A percentile compares a stretch with the other conserved stretches of the same genome.
These are phyloP conservation scores for Ceriops zippeliana DNA, from an alignment of 345 rosid species.

Conservation along the genomic window DNA sequence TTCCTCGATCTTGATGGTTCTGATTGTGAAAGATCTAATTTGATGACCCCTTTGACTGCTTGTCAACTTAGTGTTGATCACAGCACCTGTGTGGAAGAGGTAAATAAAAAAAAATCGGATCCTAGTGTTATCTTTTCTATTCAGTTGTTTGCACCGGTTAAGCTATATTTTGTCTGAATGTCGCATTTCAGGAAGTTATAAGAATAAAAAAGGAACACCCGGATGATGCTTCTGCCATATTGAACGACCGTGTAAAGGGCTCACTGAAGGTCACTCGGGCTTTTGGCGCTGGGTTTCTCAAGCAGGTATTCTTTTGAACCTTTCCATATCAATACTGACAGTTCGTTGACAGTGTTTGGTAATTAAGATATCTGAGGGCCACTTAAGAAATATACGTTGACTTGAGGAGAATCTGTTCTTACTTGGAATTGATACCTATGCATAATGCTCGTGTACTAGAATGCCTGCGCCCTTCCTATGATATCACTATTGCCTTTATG, in stretches of 20 bases:
- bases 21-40: slow-evolving; percentile 25
- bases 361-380: background rate
- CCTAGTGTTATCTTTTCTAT: slow-evolving; percentile 3
- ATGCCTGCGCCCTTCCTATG: too few relatives aligned
- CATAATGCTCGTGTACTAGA: too few relatives aligned
- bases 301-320: slow-evolving; percentile 49
- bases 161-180: background rate
- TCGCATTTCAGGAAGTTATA: slow-evolving; percentile 63
- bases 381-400: too few relatives aligned
- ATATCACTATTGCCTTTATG: too few relatives aligned
- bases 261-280: slow-evolving; percentile 94
- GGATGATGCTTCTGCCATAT: slow-evolving; percentile 63
- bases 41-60: slow-evolving; percentile 36
- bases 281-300: slow-evolving; percentile 91
- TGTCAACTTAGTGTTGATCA: slow-evolving; percentile 87
- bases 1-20: slow-evolving; percentile 48
- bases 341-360: background rate
- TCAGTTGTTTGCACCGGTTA: background rate
- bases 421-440: too few relatives aligned
- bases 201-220: slow-evolving; percentile 83
- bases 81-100: slow-evolving; percentile 79
- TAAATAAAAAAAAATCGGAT: slow-evolving; percentile 11
- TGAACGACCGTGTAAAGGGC: slow-evolving; percentile 88
- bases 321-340: background rate
- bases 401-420: too few relatives aligned